Percentiles rank a stretch among this genome's conserved stretches.
These are phyloP conservation scores for Candida frijolesensis DNA, from an alignment of 1,139 yeast species.

Conservation along the genomic window DNA sequence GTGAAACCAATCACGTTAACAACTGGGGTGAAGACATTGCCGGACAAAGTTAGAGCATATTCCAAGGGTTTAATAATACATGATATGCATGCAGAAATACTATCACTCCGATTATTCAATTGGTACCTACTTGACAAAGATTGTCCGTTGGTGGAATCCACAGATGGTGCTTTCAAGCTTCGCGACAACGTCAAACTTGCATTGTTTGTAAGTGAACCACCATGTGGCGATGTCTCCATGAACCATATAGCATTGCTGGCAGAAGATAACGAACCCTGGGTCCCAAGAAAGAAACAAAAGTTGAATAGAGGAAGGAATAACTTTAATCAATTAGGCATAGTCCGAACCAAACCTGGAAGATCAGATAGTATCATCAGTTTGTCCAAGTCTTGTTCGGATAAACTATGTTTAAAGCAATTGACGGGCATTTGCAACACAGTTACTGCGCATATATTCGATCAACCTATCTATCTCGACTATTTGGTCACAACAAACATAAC, in stretches of 20 bases:
- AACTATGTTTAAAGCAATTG: slow-evolving; percentile 64
- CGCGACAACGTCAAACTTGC: slow-evolving; percentile 45
- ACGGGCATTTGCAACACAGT: slow-evolving; percentile 61
- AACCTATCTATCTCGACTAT: slow-evolving; percentile 45
- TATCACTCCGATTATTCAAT: slow-evolving; percentile 72
- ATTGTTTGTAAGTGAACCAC: slow-evolving; percentile 75
- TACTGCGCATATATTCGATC: slow-evolving; percentile 44
- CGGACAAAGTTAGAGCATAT: slow-evolving; percentile 47
- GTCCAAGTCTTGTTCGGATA: slow-evolving; percentile 90
- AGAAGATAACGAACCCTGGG: slow-evolving; percentile 26
- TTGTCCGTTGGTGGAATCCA: slow-evolving; percentile 14
- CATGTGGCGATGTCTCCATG: slow-evolving; percentile 93
- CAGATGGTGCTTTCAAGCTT: slow-evolving; percentile 25
- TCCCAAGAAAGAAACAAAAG: slow-evolving; percentile 10
- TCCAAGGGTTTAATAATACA: slow-evolving; percentile 68
- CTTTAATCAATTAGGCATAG: slow-evolving; percentile 58
- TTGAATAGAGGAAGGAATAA: slow-evolving; percentile 63
- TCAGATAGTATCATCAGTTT: slow-evolving; percentile 67
- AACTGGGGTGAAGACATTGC: slow-evolving; percentile 83
- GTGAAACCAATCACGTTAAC: slow-evolving; percentile 53
- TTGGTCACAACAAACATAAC: slow-evolving; percentile 48
- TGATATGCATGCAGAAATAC: slow-evolving; percentile 87
- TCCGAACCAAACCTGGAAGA: slow-evolving; percentile 92
- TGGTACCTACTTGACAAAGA: slow-evolving; percentile 29
- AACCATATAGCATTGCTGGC: slow-evolving; percentile 18